phyloP scores from a whole-genome alignment of 345 rosid species.

The Chamaenerion angustifolium region DNA sequence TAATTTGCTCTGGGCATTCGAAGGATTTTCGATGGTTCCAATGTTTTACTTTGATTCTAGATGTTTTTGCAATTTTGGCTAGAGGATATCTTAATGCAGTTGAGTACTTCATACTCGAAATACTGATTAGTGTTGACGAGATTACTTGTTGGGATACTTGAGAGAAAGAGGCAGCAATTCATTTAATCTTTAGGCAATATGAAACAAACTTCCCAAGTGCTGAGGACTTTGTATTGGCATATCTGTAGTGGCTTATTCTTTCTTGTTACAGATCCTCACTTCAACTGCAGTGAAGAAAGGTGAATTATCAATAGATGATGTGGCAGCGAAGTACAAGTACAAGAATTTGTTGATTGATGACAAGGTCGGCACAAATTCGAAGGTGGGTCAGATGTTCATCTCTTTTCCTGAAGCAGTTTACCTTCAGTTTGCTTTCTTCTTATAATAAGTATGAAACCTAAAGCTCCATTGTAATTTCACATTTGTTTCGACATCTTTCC shows the following conservation, averaged over 20 bases:
- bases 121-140: too few species aligned
- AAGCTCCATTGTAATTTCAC: background rate
- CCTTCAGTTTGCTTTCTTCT: background rate
- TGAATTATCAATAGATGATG: slow-evolving; percentile 66
- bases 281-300: slow-evolving; percentile 71
- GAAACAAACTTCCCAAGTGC: too few species aligned
- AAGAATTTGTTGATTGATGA: slow-evolving; percentile 56
- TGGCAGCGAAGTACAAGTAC: slow-evolving; percentile 63
- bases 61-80: too few species aligned
- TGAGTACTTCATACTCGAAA: too few species aligned
- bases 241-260: background rate
- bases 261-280: slow-evolving; percentile 50
- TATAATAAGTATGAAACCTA: background rate
- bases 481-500: slow-evolving; percentile 50
- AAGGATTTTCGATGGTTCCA: background rate
- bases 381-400: slow-evolving; percentile 26
- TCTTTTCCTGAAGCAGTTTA: background rate
- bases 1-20: background rate
- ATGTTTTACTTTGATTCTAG: background rate
- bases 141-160: too few species aligned
- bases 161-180: too few species aligned
- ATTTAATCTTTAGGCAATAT: too few species aligned
- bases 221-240: too few species aligned
- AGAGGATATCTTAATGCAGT: too few species aligned
- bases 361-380: slow-evolving; percentile 74